Percentiles rank a stretch among this genome's conserved stretches.
Conservation (phyloP, 257 asterid species). For the Avicennia marina region DNA sequence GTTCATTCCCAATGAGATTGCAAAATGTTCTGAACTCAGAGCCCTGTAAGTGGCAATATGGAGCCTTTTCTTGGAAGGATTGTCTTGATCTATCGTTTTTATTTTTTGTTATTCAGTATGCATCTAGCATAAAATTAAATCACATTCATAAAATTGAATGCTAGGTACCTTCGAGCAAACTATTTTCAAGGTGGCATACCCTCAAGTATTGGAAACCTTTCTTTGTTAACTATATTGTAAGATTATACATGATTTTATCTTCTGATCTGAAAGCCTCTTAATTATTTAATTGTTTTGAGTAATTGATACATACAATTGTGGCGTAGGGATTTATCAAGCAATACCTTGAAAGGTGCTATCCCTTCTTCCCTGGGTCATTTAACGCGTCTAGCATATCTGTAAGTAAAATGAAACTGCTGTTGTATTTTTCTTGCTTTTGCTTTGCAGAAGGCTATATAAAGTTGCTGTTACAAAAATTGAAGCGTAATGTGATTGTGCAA, state of each 20-base stretch:
- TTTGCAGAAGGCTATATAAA: too few relatives aligned
- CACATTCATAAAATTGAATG: too few relatives aligned
- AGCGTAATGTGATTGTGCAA: neutral
- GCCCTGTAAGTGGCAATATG: conserved; percentile 70
- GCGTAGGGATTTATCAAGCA: conserved; percentile 87
- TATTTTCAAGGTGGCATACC: conserved; percentile 96
- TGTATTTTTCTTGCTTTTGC: neutral
- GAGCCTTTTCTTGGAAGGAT: too few relatives aligned
- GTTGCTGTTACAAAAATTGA: too few relatives aligned
- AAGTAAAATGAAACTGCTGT: conserved; percentile 27
- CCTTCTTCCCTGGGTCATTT: conserved; percentile 87
- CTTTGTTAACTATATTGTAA: conserved; percentile 73
- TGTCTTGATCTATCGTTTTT: neutral
- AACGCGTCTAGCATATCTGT: conserved; percentile 62
- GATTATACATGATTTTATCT: conserved; percentile 19
- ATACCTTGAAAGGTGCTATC: conserved; percentile 80
- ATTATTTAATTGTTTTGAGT: neutral
- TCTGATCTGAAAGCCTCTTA: neutral
- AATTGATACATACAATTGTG: neutral
- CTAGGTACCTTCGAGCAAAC: conserved; percentile 83
- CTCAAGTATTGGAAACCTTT: conserved; percentile 74
- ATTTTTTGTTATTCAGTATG: conserved; percentile 1
- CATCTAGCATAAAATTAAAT: too few relatives aligned
- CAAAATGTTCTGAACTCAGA: conserved; percentile 70
- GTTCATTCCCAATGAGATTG: conserved; percentile 65